These are phyloP conservation scores for Pelomyxa schiedti DNA, from an alignment of 78 protist genomes.

Conservation along the genomic window DNA sequence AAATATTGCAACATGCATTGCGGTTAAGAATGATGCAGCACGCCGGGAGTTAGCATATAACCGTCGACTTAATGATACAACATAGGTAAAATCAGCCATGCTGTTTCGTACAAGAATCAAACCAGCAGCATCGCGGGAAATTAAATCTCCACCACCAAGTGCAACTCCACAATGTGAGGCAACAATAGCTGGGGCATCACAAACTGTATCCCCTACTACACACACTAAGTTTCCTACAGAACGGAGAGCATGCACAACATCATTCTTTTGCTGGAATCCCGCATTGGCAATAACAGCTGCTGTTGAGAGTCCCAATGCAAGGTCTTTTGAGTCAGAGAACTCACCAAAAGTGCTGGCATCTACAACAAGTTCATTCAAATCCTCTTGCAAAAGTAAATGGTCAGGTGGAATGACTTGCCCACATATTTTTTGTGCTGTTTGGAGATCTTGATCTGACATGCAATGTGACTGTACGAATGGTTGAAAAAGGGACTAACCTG, in stretches of 20 bases:
- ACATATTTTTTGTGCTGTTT: conserved; percentile 96
- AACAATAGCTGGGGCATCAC: conserved; percentile 91
- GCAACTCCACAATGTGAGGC: conserved; percentile 92
- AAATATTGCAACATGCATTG: no score
- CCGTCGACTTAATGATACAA: no score
- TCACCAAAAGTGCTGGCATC: conserved; percentile 32
- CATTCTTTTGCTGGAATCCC: conserved; percentile 73
- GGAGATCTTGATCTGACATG: conserved; percentile 85
- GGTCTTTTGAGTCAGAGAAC: conserved; percentile 47
- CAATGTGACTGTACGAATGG: no score
- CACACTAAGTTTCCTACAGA: conserved; percentile 50
- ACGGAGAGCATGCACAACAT: conserved; percentile 72
- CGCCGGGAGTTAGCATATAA: no score
- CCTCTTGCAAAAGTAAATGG: conserved; percentile 42
- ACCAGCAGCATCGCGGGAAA: conserved; percentile 84
- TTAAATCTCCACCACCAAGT: conserved; percentile 95
- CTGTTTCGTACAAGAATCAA: no score
- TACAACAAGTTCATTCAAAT: conserved; percentile 14
- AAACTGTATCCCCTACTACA: conserved; percentile 92
- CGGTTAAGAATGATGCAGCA: no score
- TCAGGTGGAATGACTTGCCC: conserved; percentile 86
- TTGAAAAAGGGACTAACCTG: no score
- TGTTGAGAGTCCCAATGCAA: conserved; percentile 4
- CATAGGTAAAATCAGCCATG: no score
- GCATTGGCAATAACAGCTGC: conserved; percentile 42